Conservation (phyloP, 306 rosid genomes). For the Acmispon strigosus region DNA sequence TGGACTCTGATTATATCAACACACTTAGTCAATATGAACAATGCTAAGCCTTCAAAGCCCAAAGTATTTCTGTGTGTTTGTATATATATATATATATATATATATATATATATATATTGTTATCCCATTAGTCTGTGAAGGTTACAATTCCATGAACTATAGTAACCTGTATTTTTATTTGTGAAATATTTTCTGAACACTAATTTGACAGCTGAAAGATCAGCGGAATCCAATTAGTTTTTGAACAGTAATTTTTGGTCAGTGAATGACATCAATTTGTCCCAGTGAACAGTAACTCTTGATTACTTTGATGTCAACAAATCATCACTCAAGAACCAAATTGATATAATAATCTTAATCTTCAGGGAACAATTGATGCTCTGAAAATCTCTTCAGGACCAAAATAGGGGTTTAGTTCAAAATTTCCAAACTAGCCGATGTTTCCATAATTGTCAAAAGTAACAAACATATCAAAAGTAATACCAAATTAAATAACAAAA, state of each 20-base stretch:
- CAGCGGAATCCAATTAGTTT: background rate
- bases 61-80: background rate
- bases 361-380: background rate
- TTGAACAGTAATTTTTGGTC: background rate
- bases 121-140: background rate
- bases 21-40: background rate
- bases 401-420: background rate
- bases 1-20: background rate
- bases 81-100: background rate
- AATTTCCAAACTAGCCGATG: background rate
- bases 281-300: background rate
- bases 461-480: background rate
- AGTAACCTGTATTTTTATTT: background rate
- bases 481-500: background rate
- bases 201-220: background rate
- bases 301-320: background rate
- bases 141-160: background rate
- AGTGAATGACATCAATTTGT: background rate
- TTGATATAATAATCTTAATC: background rate
- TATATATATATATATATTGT: background rate
- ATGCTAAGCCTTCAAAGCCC: background rate
- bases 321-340: background rate
- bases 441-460: background rate
- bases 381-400: background rate
- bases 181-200: background rate